Evolutionary conservation across 2,329 filamentous ascomycete genomes (phyloP).

Genomic region (Phoma sp.): DNA sequence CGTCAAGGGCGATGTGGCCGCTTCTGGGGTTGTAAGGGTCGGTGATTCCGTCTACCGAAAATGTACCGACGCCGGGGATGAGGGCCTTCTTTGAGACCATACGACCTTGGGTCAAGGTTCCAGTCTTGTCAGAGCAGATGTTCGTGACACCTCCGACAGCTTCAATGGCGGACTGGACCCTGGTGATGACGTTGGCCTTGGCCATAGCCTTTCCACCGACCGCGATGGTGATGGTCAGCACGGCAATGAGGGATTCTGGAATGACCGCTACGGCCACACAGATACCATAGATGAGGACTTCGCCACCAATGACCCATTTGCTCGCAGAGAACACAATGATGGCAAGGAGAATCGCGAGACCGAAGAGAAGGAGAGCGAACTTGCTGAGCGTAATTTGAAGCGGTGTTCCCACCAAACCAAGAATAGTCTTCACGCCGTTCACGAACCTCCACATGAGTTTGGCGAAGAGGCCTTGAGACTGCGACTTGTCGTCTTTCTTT

Average conservation of each 20-base stretch:
- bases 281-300: constrained; percentile 57
- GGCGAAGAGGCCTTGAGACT: constrained; percentile 56
- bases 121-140: constrained; percentile 51
- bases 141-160: constrained; percentile 51
- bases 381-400: constrained; percentile 85
- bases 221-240: constrained; percentile 69
- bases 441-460: constrained; percentile 38
- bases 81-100: constrained; percentile 50
- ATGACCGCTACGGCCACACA: constrained; percentile 56
- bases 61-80: constrained; percentile 42
- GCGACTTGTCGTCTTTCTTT: constrained; percentile 57
- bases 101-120: constrained; percentile 49
- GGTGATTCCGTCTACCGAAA: constrained; percentile 42
- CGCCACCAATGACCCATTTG: constrained; percentile 48
- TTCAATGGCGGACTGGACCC: constrained; percentile 49
- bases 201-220: constrained; percentile 52
- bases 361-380: constrained; percentile 81
- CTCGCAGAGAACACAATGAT: constrained; percentile 73
- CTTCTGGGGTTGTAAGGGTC: constrained; percentile 46
- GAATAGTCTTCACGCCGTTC: constrained; percentile 55
- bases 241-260: constrained; percentile 64
- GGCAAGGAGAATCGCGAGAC: constrained; percentile 71
- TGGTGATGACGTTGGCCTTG: constrained; percentile 49
- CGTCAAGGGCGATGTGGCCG: constrained; percentile 41
- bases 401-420: constrained; percentile 78